Evolutionary conservation across 208 protist genomes (phyloP).

Genomic region (Tritrichomonas musculus): DNA sequence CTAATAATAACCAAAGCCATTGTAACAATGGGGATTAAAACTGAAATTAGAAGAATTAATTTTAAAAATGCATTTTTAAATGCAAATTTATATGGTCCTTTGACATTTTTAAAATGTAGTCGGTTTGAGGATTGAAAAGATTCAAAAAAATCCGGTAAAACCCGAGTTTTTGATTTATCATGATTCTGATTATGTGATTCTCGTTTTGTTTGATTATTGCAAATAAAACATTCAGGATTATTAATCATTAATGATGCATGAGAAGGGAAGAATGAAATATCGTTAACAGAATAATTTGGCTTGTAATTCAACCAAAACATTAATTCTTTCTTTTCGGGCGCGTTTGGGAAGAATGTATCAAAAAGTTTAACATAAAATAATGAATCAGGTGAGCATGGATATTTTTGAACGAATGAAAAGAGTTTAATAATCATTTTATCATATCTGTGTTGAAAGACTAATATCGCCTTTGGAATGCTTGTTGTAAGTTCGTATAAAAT

Average conservation of each 20-base stretch:
- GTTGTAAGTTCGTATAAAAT: background rate
- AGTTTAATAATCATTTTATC: background rate
- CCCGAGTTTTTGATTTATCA: background rate
- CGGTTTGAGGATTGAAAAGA: too few relatives aligned
- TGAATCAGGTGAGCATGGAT: background rate
- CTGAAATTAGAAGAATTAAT: too few relatives aligned
- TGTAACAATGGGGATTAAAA: too few relatives aligned
- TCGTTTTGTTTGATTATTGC: background rate
- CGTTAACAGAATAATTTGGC: background rate
- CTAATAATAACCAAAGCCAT: too few relatives aligned
- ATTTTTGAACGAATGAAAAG: background rate
- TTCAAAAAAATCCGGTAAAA: too few relatives aligned
- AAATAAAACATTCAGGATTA: background rate
- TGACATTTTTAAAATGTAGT: too few relatives aligned
- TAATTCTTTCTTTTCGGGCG: background rate
- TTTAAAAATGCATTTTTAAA: too few relatives aligned
- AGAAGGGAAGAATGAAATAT: background rate
- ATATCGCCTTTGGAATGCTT: background rate
- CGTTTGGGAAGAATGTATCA: background rate
- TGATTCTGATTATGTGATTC: background rate
- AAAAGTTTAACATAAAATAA: background rate
- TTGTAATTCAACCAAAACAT: background rate
- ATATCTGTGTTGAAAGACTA: background rate
- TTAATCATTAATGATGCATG: background rate
- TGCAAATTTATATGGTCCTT: too few relatives aligned